A percentile compares a stretch with the other conserved stretches of the same genome.
Conservation (phyloP, 768 basidiomycete species). For the Lactarius sanguifluus region DNA sequence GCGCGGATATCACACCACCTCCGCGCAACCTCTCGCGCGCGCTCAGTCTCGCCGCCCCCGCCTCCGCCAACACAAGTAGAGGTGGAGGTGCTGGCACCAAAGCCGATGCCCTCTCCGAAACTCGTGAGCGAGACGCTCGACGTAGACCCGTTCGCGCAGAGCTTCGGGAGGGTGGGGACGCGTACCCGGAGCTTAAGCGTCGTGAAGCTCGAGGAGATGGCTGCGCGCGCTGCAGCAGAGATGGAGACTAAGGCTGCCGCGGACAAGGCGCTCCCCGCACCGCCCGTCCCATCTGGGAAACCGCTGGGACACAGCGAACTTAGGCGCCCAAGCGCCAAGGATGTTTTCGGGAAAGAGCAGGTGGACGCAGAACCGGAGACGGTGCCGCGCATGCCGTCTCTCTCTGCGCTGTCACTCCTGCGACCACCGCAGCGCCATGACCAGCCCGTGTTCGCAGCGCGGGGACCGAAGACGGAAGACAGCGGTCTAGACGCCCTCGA, state of each 20-base stretch:
- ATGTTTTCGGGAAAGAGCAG: slow-evolving; percentile 32
- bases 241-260: slow-evolving; percentile 31
- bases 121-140: slow-evolving; percentile 35
- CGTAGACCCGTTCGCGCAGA: slow-evolving; percentile 1
- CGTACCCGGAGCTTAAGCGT: slow-evolving; percentile 57
- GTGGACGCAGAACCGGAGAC: background rate
- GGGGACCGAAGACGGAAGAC: slow-evolving; percentile 34
- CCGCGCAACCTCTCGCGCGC: slow-evolving; percentile 53
- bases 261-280: slow-evolving; percentile 63
- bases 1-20: slow-evolving; percentile 60
- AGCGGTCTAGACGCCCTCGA: slow-evolving; percentile 75
- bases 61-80: slow-evolving; percentile 16
- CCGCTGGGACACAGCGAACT: slow-evolving; percentile 6
- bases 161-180: slow-evolving; percentile 20
- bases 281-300: slow-evolving; percentile 53
- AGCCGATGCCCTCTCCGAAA: slow-evolving; percentile 70
- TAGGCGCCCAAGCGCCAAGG: slow-evolving; percentile 36
- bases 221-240: slow-evolving; percentile 43
- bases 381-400: slow-evolving; percentile 33
- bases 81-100: slow-evolving; percentile 53
- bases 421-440: slow-evolving; percentile 29
- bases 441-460: background rate
- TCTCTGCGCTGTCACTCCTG: slow-evolving; percentile 36
- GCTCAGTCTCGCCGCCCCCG: slow-evolving; percentile 53
- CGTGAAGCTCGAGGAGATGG: slow-evolving; percentile 69